These are phyloP conservation scores for Luffa aegyptiaca DNA, from an alignment of 306 rosid species.

Conservation along the genomic window DNA sequence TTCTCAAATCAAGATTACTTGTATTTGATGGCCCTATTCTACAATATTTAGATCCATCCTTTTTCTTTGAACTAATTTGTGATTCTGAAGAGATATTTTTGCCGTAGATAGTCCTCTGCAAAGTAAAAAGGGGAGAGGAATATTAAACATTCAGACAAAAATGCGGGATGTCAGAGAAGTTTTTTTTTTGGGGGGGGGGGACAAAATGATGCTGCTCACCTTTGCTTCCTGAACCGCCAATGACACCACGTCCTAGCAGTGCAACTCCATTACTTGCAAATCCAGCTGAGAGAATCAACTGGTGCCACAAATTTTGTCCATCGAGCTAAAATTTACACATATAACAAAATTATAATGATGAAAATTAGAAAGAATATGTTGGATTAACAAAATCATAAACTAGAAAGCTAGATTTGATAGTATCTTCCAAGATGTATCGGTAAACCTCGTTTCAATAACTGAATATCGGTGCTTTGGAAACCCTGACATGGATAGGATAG, in stretches of 20 bases:
- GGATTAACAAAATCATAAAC: not conserved
- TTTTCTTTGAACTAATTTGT: not conserved
- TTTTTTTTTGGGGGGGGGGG: conserved; percentile 33
- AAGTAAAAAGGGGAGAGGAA: conserved; percentile 36
- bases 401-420: not conserved
- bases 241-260: conserved; percentile 67
- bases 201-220: conserved; percentile 90
- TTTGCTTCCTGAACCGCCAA: conserved; percentile 93
- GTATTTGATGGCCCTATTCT: conserved; percentile 5
- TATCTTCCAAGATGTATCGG: conserved; percentile 31
- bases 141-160: not conserved
- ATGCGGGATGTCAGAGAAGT: conserved; percentile 24
- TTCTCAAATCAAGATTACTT: conserved; percentile 46
- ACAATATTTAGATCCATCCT: conserved; percentile 8
- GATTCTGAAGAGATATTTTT: conserved; percentile 14
- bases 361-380: not conserved
- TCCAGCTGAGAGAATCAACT: conserved; percentile 59
- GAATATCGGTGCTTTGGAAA: conserved; percentile 51
- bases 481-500: conserved; percentile 31
- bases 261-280: conserved; percentile 44
- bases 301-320: conserved; percentile 68
- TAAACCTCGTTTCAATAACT: conserved; percentile 65
- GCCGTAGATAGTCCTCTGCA: conserved; percentile 84
- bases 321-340: conserved; percentile 35
- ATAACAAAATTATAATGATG: not conserved